Conservation (phyloP, 805 yeast genomes). For the Candida succiphila region DNA sequence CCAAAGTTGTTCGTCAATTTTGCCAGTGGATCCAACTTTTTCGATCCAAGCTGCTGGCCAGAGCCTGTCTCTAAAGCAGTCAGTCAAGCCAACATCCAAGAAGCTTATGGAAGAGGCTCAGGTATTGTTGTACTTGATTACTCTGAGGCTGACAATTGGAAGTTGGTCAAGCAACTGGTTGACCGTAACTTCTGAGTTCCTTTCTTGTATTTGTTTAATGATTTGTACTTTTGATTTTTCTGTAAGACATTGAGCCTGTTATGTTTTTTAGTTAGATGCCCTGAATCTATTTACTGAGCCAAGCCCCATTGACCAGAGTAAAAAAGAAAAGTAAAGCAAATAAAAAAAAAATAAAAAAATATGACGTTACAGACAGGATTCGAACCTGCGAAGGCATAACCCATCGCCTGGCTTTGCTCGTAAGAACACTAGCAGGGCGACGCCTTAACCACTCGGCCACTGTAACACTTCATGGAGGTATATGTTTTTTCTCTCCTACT, state of each 20-base stretch:
- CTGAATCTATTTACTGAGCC: too few relatives aligned
- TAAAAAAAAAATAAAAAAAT: constrained; percentile 15
- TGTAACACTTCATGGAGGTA: too few relatives aligned
- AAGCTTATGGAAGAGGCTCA: constrained; percentile 40
- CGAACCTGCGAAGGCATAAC: constrained; percentile 90
- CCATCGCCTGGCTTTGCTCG: constrained; percentile 45
- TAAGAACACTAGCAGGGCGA: constrained; percentile 36
- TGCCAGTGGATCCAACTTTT: constrained; percentile 65
- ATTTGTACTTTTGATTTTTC: neutral
- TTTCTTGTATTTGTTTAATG: neutral
- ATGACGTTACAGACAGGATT: constrained; percentile 89
- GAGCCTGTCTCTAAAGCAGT: constrained; percentile 48
- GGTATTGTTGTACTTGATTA: constrained; percentile 66
- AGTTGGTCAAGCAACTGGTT: constrained; percentile 37
- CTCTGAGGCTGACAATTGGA: constrained; percentile 55
- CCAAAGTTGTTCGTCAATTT: constrained; percentile 61
- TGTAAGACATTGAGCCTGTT: neutral
- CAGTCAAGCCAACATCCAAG: constrained; percentile 30
- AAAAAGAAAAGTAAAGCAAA: too few relatives aligned
- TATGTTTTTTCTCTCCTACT: too few relatives aligned
- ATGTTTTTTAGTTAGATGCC: too few relatives aligned
- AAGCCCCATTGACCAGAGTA: too few relatives aligned
- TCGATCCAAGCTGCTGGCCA: constrained; percentile 70
- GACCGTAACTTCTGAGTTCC: constrained; percentile 32
- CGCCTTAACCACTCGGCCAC: constrained; percentile 58